A percentile compares a stretch with the other conserved stretches of the same genome.
These are phyloP conservation scores for Mariannaea elegans DNA, from an alignment of 2,329 filamentous ascomycete species.

Conservation along the genomic window DNA sequence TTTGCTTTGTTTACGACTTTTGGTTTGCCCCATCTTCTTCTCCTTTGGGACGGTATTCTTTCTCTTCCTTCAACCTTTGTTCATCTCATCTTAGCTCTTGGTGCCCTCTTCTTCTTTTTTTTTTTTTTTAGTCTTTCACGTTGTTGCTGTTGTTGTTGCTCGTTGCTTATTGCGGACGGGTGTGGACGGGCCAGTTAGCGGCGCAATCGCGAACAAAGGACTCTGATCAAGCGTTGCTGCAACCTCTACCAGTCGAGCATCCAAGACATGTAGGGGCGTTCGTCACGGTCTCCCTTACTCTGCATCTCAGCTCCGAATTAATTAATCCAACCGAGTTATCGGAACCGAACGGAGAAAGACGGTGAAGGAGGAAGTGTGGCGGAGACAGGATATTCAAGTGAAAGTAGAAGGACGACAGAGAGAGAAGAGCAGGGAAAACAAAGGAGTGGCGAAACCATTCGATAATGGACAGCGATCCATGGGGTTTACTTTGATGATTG, in stretches of 20 bases:
- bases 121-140: background rate
- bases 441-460: conserved; percentile 21
- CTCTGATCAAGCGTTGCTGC: conserved; percentile 18
- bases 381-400: background rate
- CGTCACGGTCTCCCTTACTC: conserved; percentile 11
- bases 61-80: background rate
- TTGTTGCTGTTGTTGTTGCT: conserved; percentile 16
- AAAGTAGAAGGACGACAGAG: conserved; percentile 5
- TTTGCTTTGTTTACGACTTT: background rate
- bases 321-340: background rate
- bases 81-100: background rate
- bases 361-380: conserved; percentile 4
- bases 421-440: conserved; percentile 11
- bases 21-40: background rate
- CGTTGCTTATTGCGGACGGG: conserved; percentile 25
- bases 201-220: conserved; percentile 40
- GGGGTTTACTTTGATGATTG: conserved; percentile 25
- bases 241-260: conserved; percentile 25
- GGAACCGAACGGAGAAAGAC: conserved; percentile 8
- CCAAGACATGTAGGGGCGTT: conserved; percentile 39
- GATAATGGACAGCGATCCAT: conserved; percentile 34
- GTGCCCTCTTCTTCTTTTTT: background rate
- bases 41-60: background rate
- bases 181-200: conserved; percentile 23
- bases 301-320: background rate